Conservation (phyloP, 75 land plant species). For the Ceratopteris richardii region DNA sequence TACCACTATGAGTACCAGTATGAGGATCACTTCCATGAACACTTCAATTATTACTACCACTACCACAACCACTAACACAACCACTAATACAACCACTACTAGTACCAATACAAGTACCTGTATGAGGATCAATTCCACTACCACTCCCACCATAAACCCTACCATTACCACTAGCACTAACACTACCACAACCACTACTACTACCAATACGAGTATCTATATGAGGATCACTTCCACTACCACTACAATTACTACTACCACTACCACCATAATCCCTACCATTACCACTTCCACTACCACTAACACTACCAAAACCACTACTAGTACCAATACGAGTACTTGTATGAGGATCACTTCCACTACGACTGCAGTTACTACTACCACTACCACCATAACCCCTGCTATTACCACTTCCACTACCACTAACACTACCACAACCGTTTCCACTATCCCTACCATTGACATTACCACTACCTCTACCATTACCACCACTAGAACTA, state of each 20-base stretch:
- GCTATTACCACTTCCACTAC: not conserved
- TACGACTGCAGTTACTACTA: not conserved
- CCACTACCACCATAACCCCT: not conserved
- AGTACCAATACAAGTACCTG: not conserved
- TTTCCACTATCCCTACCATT: not conserved
- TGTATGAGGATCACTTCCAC: not conserved
- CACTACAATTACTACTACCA: not conserved
- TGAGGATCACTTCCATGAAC: not conserved
- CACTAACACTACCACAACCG: not conserved
- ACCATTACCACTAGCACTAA: not conserved
- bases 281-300: not conserved
- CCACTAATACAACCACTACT: no score
- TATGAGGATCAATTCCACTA: not conserved
- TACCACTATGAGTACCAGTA: no score
- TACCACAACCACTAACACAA: no score
- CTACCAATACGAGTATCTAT: no score
- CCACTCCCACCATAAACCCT: not conserved
- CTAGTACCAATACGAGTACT: not conserved
- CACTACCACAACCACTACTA: not conserved
- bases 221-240: no score
- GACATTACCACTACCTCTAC: not conserved
- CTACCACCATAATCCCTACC: not conserved
- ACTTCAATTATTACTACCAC: not conserved
- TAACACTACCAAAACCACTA: not conserved
- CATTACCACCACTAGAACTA: not conserved